Percentiles rank a stretch among this genome's conserved stretches.
phyloP scores from a whole-genome alignment of 2,329 filamentous ascomycete genomes.

The Paecilomyces dactylethromorphus region DNA sequence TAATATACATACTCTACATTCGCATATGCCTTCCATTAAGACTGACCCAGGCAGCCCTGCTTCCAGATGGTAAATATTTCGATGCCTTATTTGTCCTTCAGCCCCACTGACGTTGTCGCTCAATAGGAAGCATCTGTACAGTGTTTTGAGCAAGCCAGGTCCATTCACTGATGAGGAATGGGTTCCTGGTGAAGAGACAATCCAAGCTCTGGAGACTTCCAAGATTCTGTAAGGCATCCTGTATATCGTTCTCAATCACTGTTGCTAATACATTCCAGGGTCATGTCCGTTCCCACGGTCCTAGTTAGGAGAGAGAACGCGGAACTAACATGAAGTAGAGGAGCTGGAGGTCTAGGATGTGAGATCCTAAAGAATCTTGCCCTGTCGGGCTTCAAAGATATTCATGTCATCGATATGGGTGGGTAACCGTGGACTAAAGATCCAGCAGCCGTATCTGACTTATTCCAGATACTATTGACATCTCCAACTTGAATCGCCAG shows the following conservation, averaged over 20 bases:
- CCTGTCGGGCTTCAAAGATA: conserved; percentile 89
- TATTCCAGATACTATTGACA: conserved; percentile 84
- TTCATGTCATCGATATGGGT: conserved; percentile 99
- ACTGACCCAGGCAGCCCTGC: background rate
- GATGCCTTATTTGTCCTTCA: conserved; percentile 6
- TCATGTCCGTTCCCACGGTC: conserved; percentile 40
- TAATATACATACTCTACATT: background rate
- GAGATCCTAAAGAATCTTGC: conserved; percentile 96
- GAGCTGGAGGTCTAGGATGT: conserved; percentile 88
- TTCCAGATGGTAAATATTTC: conserved; percentile 19
- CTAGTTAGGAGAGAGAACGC: conserved; percentile 5
- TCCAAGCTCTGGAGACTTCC: conserved; percentile 57
- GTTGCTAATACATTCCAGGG: conserved; percentile 34
- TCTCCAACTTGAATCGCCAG: conserved; percentile 95
- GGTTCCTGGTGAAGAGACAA: conserved; percentile 45
- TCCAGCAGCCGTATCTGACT: conserved; percentile 9
- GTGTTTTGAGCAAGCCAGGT: conserved; percentile 66
- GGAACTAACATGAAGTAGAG: conserved; percentile 49
- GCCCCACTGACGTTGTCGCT: background rate
- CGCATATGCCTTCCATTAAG: background rate
- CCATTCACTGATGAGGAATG: conserved; percentile 70
- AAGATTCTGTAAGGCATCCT: conserved; percentile 62
- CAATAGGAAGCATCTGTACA: conserved; percentile 74
- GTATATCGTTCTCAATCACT: background rate
- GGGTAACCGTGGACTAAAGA: conserved; percentile 17